Evolutionary conservation across 371 early-diverging fungal species (phyloP), one percentile per base, ranked within the genome.

Genomic region (Lichtheimia hyalospora): DNA sequence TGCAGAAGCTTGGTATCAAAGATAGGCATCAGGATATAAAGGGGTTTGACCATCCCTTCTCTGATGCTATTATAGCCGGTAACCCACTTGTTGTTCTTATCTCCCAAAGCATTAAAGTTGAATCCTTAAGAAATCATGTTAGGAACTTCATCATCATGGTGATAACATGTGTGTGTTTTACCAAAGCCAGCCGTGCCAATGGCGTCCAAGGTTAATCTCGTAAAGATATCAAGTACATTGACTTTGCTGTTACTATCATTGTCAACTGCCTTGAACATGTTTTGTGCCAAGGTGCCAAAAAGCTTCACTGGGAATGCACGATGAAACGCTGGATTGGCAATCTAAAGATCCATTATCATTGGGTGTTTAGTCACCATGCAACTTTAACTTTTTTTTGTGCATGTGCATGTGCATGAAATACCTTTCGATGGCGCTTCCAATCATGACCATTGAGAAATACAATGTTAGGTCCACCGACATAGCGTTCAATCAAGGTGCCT

Each of bases 271-370:
- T 51, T 40, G 51, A 78, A 74, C 18, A 73, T 16, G 0, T 44
- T 54, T 21, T 64, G 61, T 0, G 64, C 52, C 13, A 67, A 18
- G 4, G 49, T 12, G 2, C 71, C 75, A 68, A 78, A 74, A 1
- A 68, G 8, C 2, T 60, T 60, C 1, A 73, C 55, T 13, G 75
- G 79, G 60, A 78, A 63, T 1, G 73, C 58, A 7, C 71, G 71
- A 49, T 71, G 73, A 46, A 78, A 78, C 2, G 71, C 79, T 21
- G 77, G 77, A 24, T 75, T 81, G 12, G 70, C 68, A 43, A 68
- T 59, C 61, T 66, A 49, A 25, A 25, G n/a, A n/a, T n/a, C n/a
- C 4, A 27, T 2, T 12, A 52, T n/a, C 3, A 16, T 7, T 52
- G 53, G 21, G 46, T 48, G 49, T 0, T 42, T 13, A 15, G 28